Conservation (phyloP, 441 rosid genomes). For the Corymbia calophylla region DNA sequence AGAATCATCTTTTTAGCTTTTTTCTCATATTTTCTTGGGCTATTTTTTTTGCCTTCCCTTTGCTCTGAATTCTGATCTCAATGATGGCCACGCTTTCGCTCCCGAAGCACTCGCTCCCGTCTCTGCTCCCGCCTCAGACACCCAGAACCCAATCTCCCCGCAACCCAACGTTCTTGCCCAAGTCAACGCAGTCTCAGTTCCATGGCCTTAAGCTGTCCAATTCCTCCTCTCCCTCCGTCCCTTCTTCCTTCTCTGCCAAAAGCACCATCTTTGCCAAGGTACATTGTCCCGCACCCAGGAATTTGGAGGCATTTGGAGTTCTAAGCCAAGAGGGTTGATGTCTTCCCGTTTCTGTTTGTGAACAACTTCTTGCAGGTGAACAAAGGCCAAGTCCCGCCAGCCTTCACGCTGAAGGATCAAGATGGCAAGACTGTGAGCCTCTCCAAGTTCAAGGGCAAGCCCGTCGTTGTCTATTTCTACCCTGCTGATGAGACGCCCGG, state of each 20-base stretch:
- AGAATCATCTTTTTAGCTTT: not conserved
- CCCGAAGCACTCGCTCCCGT: constrained; percentile 29
- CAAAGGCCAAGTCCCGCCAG: constrained; percentile 69
- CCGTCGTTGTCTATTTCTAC: constrained; percentile 85
- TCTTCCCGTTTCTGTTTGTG: not conserved
- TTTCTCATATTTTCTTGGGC: not conserved
- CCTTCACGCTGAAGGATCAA: constrained; percentile 80
- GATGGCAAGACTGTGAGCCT: constrained; percentile 72
- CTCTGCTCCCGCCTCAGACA: constrained; percentile 29
- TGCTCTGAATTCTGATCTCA: not conserved
- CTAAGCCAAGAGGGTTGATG: not conserved
- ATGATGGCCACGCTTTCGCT: constrained; percentile 52
- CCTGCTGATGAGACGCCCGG: constrained; percentile 97
- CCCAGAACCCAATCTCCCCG: constrained; percentile 24
- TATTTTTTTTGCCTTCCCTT: not conserved
- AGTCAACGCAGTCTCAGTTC: constrained; percentile 52
- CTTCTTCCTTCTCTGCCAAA: constrained; percentile 33
- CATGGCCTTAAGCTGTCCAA: constrained; percentile 48
- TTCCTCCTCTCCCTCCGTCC: constrained; percentile 23
- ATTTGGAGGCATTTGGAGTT: not conserved
- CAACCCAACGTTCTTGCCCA: constrained; percentile 27
- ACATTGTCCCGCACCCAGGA: constrained; percentile 23
- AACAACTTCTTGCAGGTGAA: constrained; percentile 40
- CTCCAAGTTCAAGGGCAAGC: constrained; percentile 82
- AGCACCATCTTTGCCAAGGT: constrained; percentile 67